Base-by-base conservation (phyloP, 129 eudicot genomes). In the Arctium lappa region DNA sequence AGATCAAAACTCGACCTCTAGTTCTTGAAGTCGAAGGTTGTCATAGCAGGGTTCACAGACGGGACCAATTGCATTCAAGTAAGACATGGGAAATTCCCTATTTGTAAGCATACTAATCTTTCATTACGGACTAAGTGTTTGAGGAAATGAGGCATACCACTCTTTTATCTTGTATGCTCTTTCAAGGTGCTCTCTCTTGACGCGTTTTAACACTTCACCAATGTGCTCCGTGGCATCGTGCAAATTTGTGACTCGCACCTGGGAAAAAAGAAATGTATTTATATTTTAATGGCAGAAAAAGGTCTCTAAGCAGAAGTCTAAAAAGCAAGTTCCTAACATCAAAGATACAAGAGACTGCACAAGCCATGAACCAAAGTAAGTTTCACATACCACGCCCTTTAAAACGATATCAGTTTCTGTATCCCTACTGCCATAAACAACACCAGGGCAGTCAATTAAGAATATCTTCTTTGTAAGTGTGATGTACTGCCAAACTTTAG, bases 401-500 rank as follows among this genome's bases (percentile, higher is more conserved):
- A 96, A 82, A 69, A 96, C 99, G 79, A 96, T 89, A 89, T 96
- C 98, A 5, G 99, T 96, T 86, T 96, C 99, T 6, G 98, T 85
- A 85, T 96, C 99, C 4, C 56, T 76, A 79, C 89, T 96, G 53
- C 92, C 97, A 79, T 96, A 96, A 76, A 96, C 99, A 86, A 96
- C 99, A 74, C 99, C 99, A 78, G 99, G 99, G 85, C 99, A 96
- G 83, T 96, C 99, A 76, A 93, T 96, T 88, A 96, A 88, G 82
- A 91, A 96, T 69, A 96, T 96, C 88, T 85, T 91, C 95, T 96
- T 96, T 22, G 99, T 96, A 69, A 96, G 98, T 39, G 99, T 96
- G 36, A 96, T 93, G 84, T 96, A 93, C 75, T 96, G 99, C 99
- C 99, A 96, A 72, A 96, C 99, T 93, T 96, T 96, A 48, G 99